These are phyloP conservation scores for Sporothrix schenckii DNA, from an alignment of 2,329 filamentous ascomycete species.

Conservation along the genomic window DNA sequence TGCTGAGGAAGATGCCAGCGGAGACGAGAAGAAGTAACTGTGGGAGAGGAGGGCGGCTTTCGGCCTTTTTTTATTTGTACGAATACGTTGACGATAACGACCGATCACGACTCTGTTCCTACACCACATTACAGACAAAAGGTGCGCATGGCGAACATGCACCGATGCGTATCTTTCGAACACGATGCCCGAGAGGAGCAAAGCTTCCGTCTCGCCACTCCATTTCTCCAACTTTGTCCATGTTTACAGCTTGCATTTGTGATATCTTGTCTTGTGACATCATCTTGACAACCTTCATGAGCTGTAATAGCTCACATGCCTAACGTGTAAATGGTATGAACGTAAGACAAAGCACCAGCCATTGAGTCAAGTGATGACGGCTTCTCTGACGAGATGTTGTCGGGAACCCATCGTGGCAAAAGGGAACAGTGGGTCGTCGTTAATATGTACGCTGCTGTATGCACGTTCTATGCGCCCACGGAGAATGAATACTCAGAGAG, in stretches of 20 bases:
- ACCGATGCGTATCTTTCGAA: not conserved
- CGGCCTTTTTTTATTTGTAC: constrained; percentile 3
- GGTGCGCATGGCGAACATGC: not conserved
- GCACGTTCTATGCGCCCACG: not conserved
- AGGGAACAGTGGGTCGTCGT: not conserved
- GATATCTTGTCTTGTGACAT: not conserved
- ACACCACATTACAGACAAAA: constrained; percentile 1
- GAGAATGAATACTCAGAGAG: constrained; percentile 15
- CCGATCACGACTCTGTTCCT: constrained; percentile 29
- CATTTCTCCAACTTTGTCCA: not conserved
- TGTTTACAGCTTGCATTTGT: not conserved
- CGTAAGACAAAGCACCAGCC: not conserved
- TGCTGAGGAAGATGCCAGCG: not conserved
- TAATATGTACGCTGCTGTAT: not conserved
- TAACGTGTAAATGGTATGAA: not conserved
- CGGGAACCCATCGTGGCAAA: not conserved
- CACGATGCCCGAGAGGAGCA: constrained; percentile 1
- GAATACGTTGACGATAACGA: constrained; percentile 28
- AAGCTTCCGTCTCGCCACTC: constrained; percentile 19
- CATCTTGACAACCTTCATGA: not conserved
- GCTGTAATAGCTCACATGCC: not conserved
- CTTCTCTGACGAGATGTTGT: not conserved
- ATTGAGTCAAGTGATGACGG: not conserved
- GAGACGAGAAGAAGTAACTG: not conserved
- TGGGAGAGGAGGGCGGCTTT: not conserved